Percentiles rank a stretch among this genome's conserved stretches.
Conservation (phyloP, 768 basidiomycete genomes). For the Tephrocybe sp. region DNA sequence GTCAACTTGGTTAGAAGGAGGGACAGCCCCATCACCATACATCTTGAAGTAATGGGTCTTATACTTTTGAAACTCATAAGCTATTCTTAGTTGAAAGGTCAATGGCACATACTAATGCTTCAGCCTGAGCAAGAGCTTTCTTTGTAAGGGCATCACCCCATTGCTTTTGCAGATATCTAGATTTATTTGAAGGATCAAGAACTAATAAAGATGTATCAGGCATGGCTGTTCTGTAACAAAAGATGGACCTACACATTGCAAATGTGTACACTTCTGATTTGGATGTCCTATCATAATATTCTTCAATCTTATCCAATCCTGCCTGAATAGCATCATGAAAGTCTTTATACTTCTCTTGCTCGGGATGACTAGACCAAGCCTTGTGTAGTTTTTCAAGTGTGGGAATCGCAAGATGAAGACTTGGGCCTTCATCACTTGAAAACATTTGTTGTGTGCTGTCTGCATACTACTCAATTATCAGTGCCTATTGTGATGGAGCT, state of each 20-base stretch:
- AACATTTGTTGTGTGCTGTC: not conserved
- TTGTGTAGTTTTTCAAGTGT: not conserved
- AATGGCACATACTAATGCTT: no score
- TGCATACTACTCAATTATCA: not conserved
- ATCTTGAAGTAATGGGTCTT: no score
- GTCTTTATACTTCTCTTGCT: not conserved
- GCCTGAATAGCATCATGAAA: not conserved
- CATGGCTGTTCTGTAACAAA: no score
- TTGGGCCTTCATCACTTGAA: constrained; percentile 1
- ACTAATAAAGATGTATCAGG: not conserved
- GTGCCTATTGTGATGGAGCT: no score
- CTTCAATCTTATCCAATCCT: not conserved
- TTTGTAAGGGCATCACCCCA: no score
- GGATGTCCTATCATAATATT: not conserved
- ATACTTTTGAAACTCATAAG: no score
- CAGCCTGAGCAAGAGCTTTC: no score
- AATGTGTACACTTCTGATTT: not conserved
- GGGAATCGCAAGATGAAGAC: not conserved
- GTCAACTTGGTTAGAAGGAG: no score
- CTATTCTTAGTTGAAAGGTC: no score
- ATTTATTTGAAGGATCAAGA: no score
- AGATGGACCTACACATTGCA: not conserved
- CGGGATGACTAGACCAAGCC: not conserved
- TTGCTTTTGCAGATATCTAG: no score
- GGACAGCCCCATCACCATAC: no score